Evolutionary conservation across 2,329 filamentous ascomycete genomes (phyloP), one percentile per base, ranked within the genome.

Genomic region (Alternaria triticimaculans): DNA sequence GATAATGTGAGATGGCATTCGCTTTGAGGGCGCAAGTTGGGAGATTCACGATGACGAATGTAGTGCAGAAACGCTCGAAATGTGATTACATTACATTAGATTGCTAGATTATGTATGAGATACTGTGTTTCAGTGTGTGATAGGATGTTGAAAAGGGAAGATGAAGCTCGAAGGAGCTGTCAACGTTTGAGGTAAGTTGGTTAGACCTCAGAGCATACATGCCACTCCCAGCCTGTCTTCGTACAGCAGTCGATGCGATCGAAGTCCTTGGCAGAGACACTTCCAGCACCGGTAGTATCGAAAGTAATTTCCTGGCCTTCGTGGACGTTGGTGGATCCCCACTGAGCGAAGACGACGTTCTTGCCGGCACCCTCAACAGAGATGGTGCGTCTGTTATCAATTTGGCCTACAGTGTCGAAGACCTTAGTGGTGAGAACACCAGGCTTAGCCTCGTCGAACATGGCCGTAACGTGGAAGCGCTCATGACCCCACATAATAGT

Each of bases 131-230:
- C 6, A 50, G 48, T 50, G 26, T 21, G 26, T 50, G 8, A 1
- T 21, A 15, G 12, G 26, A 15, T 33, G 7, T 14, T 1, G 10
- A 6, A 6, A 50, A 30, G 10, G 46, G 28, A 30, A 21, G 4
- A 33, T 21, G 12, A 50, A 33, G 26, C 48, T 50, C 48, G 26
- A 5, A 2, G 6, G 48, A 21, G 26, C 48, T 14, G 5, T 28
- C 3, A 2, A 49, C 10, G 5, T 2, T 8, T 8, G 46, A 8
- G 11, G 11, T 20, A 4, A 18, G 23, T 12, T 2, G 4, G 0
- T 49, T 53, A 53, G 33, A 37, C 50, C 28, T 53, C 50, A 8
- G 50, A 25, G 30, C 50, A 53, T 3, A 53, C 50, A n/a, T 53
- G 28, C 30, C 50, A 53, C 30, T 53, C 50, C 18, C 12, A 53